Evolutionary conservation across 2,329 filamentous ascomycete species (phyloP).

Genomic region (Cryphonectria carpinicola): DNA sequence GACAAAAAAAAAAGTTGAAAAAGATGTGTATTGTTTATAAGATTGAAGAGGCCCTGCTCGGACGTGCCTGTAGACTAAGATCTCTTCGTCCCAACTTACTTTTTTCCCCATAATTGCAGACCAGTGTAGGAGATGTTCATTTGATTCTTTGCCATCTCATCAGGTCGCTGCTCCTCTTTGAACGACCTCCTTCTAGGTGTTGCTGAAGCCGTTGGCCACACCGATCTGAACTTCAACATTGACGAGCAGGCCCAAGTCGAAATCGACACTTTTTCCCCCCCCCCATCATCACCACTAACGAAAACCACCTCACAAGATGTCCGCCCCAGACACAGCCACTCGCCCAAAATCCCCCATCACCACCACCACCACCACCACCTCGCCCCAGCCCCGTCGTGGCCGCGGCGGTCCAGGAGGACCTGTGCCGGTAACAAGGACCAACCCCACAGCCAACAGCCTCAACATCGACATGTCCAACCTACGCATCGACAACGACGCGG

Average conservation of each 20-base stretch:
- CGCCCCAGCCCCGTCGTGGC: not conserved
- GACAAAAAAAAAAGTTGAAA: not conserved
- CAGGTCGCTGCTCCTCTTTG: not conserved
- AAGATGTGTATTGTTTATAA: not conserved
- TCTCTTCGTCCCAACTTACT: not conserved
- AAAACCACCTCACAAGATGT: conserved; percentile 1
- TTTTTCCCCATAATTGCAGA: not conserved
- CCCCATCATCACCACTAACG: not conserved
- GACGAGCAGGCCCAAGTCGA: not conserved
- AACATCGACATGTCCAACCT: conserved; percentile 20
- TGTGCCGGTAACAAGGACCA: not conserved
- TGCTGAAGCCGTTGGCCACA: not conserved
- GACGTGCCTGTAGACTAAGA: not conserved
- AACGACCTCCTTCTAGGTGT: too few species aligned
- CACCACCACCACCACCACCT: conserved; percentile 12
- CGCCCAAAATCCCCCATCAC: conserved; percentile 4
- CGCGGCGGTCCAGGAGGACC: conserved; percentile 17
- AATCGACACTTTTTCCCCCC: not conserved
- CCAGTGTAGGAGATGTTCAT: not conserved
- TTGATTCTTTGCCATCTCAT: not conserved
- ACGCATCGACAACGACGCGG: conserved; percentile 23
- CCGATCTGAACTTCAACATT: not conserved
- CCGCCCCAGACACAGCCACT: conserved; percentile 16
- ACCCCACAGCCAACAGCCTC: not conserved
- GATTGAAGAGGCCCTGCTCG: not conserved